Percentiles rank a stretch among this genome's conserved stretches.
phyloP scores from a whole-genome alignment of 164 flowering plant species.

The Nymphaea colorata region DNA sequence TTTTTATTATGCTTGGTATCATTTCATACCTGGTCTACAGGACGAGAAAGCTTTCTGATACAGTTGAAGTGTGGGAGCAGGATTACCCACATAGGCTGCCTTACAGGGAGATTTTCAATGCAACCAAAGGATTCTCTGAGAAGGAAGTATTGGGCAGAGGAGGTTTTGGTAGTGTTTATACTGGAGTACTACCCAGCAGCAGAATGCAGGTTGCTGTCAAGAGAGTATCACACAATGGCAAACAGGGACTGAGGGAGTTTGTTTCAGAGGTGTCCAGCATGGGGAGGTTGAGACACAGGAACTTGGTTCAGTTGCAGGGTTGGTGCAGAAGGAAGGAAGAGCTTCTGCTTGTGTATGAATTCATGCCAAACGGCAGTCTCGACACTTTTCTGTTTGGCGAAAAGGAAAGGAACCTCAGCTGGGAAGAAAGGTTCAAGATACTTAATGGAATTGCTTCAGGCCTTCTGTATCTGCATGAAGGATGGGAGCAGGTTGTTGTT shows the following conservation, averaged over 20 bases:
- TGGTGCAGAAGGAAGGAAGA: constrained; percentile 54
- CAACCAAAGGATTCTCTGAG: constrained; percentile 56
- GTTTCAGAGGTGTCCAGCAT: constrained; percentile 52
- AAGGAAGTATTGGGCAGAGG: constrained; percentile 55
- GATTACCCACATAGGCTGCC: constrained; percentile 51
- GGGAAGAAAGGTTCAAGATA: constrained; percentile 41
- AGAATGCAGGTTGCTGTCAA: constrained; percentile 52
- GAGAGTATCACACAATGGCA: constrained; percentile 46
- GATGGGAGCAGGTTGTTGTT: no score
- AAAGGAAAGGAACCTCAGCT: constrained; percentile 24
- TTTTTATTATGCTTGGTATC: constrained; percentile 9
- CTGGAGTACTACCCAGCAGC: constrained; percentile 33
- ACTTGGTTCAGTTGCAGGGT: constrained; percentile 58
- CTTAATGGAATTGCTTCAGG: no score
- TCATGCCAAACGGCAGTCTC: constrained; percentile 71
- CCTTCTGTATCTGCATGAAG: no score
- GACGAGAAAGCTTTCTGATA: constrained; percentile 20
- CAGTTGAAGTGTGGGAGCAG: constrained; percentile 59
- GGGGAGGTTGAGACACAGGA: constrained; percentile 63
- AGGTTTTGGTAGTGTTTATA: constrained; percentile 71
- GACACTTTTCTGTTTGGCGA: constrained; percentile 48
- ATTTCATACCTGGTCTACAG: constrained; percentile 14
- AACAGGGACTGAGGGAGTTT: constrained; percentile 53
- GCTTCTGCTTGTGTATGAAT: constrained; percentile 61
- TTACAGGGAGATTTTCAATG: constrained; percentile 49